These are phyloP conservation scores for Suhomyces atakaporum DNA, from an alignment of 1,139 yeast genomes.

Conservation along the genomic window DNA sequence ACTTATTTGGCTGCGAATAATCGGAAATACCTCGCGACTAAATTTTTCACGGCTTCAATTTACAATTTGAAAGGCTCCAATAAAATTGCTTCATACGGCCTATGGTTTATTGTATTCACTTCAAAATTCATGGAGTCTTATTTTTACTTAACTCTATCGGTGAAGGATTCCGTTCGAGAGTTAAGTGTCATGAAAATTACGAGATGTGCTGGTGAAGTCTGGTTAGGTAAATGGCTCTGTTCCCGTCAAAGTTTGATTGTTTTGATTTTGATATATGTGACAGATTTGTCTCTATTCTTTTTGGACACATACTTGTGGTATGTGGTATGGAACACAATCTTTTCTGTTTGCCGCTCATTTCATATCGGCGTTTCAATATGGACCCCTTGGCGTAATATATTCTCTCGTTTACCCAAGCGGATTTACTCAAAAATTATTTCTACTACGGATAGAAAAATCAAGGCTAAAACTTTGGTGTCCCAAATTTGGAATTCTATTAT, in stretches of 20 bases:
- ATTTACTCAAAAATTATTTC: constrained; percentile 96
- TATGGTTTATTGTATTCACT: constrained; percentile 86
- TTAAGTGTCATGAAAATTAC: constrained; percentile 48
- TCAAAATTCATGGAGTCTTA: constrained; percentile 91
- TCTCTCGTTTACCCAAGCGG: constrained; percentile 97
- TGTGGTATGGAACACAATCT: constrained; percentile 89
- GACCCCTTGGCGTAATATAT: constrained; percentile 99
- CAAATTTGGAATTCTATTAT: constrained; percentile 99
- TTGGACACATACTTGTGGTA: constrained; percentile 99
- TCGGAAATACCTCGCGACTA: constrained; percentile 89
- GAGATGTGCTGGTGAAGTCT: constrained; percentile 79
- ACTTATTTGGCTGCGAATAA: constrained; percentile 87
- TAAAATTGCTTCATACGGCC: constrained; percentile 93
- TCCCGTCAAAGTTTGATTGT: constrained; percentile 83
- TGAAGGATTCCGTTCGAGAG: constrained; percentile 90
- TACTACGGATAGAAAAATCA: constrained; percentile 98
- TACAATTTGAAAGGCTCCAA: constrained; percentile 80
- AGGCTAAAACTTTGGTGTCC: constrained; percentile 96
- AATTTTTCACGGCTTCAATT: constrained; percentile 93
- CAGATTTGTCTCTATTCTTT: constrained; percentile 92
- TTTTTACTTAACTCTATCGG: constrained; percentile 84
- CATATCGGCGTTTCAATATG: constrained; percentile 96
- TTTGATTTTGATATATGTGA: constrained; percentile 86
- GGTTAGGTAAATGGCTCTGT: constrained; percentile 80
- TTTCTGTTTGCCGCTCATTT: constrained; percentile 96